Conservation (phyloP, 352 stramenopile species). For the Phytophthora podocarpi region DNA sequence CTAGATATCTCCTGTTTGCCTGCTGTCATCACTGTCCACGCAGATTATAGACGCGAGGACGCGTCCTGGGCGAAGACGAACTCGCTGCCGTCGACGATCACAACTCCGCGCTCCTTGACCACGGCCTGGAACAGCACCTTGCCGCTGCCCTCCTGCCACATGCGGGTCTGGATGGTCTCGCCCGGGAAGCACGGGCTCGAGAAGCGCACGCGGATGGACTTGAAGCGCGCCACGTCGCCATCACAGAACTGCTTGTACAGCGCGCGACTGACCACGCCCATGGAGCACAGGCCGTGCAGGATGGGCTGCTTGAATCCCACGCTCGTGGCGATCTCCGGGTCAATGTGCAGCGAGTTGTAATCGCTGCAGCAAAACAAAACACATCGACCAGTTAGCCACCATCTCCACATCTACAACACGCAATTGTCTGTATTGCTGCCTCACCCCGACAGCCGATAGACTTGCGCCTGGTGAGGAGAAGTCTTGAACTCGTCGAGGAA, state of each 20-base stretch:
- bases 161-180: conserved; percentile 86
- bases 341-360: conserved; percentile 95
- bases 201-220: conserved; percentile 89
- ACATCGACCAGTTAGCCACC: neutral
- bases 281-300: conserved; percentile 94
- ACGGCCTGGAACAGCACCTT: conserved; percentile 78
- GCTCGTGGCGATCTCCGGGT: conserved; percentile 81
- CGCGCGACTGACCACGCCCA: conserved; percentile 84
- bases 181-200: conserved; percentile 86
- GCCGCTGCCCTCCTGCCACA: conserved; percentile 64
- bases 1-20: neutral
- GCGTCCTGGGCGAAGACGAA: conserved; percentile 53
- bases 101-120: conserved; percentile 73
- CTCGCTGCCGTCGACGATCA: conserved; percentile 82
- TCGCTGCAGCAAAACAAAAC: conserved; percentile 53
- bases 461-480: conserved; percentile 75
- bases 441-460: conserved; percentile 93
- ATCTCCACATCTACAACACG: neutral
- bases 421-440: conserved; percentile 9
- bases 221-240: conserved; percentile 73
- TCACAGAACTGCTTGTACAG: conserved; percentile 84
- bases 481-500: conserved; percentile 69
- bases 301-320: conserved; percentile 88
- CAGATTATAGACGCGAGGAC: conserved; percentile 33
- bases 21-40: neutral